Evolutionary conservation across 352 stramenopile species (phyloP), one percentile per base, ranked within the genome.

Genomic region (Blastocystis sp.): DNA sequence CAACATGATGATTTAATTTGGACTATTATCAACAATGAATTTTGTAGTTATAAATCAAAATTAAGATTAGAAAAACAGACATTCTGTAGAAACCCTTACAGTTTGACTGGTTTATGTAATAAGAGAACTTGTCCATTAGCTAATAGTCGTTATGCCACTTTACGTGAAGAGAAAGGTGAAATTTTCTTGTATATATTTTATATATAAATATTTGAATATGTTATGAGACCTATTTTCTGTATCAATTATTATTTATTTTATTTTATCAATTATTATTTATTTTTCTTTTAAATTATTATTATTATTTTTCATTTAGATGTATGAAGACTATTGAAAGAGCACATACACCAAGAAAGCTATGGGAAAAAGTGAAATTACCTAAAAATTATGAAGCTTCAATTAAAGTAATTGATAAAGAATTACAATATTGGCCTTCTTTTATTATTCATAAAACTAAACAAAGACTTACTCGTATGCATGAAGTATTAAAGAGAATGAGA

Each of bases 281-380:
- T 91, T n/a, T n/a, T n/a, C n/a, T n/a, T n/a, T n/a, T n/a, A n/a
- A n/a, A n/a, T n/a, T n/a, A n/a, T n/a, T n/a, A n/a, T n/a, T n/a
- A n/a, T n/a, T 21, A 11, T 7, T 9, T 58, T 25, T 47, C 36
- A 4, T 13, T 33, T 46, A 58, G 48, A 13, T 58, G 33, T 72
- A 93, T 96, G 73, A 98, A 98, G 76, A 96, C 87, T 1, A 91
- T 95, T 36, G 91, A 98, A 74, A 76, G 91, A 58, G 88, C 91
- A 19, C 91, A 98, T 73, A 89, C 84, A 62, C 91, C 91, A 10
- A 95, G 94, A 70, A 89, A 93, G 36, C 70, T 98, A 11, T 98
- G 91, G 91, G 88, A 96, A 73, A 92, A 91, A 40, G 83, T 96
- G 34, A 85, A 91, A 68, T 78, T 98, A 2, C 88, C 80, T 33